Evolutionary conservation across 306 rosid species (phyloP), one percentile per base, ranked within the genome.

Genomic region (Vigna mungo): DNA sequence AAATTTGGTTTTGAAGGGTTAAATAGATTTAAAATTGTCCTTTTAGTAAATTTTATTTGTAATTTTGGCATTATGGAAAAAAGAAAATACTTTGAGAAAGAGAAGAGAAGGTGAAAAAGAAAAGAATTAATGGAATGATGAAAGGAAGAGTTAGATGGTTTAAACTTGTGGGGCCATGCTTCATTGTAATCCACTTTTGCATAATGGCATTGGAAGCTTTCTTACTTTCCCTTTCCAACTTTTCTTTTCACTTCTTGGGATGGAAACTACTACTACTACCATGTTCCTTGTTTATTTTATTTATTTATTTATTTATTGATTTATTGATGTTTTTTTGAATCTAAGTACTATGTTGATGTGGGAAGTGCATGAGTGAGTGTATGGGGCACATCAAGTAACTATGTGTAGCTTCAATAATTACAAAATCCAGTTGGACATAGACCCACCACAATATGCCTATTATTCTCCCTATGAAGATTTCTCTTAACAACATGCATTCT

Each of bases 381-480:
- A 74, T 75, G 82, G 86, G 75, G 83, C 82, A 82, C 75, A 81
- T 81, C 65, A 48, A 77, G 85, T 84, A 85, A 72, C 79, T 41
- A 78, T 59, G 32, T 81, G 78, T 34, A 80, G 78, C 34, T 75
- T 89, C 79, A 79, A 85, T 83, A 72, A 87, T 82, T 80, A 74
- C 83, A 70, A 60, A 82, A 89, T 79, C 84, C 86, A 79, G 81
- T 68, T 86, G 86, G 64, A 48, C 59, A 82, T 75, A 58, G 88
- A 67, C 89, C 89, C 88, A 88, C 92, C 82, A 75, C 71, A 76
- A 48, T 20, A 20, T 7, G 61, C 74, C 66, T 66, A 85, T 76
- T 83, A 81, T 85, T 82, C 92, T 80, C 84, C 87, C 87, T 75
- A 87, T 59, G 81, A 82, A 84, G 85, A 90, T 90, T 86, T 83